Evolutionary conservation across 176 grass and related monocot species (phyloP), one percentile per base, ranked within the genome.

Genomic region (Leersia perrieri): DNA sequence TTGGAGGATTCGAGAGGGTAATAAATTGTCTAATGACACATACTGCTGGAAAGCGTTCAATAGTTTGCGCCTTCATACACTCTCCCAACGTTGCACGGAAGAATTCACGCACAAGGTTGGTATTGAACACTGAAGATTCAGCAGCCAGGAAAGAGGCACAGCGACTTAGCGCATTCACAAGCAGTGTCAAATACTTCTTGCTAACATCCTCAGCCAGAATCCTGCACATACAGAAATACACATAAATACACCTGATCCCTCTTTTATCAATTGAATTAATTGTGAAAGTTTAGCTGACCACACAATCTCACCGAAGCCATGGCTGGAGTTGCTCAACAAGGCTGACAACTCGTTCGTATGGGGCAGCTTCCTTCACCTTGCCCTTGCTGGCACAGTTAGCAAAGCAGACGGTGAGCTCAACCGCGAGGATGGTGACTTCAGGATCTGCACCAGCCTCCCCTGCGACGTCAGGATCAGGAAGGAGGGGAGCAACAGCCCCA

Each of bases 291-390:
- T 29, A 39, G 53, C 34, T 65, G 7, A 72, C 44, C 11, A 14
- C 3, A 5, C 36, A 44, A 33, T 74, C 83, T 66, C 84, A 98
- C 95, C 70, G 13, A 49, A 95, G 72, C 95, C 95, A 98, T 39
- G 90, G 92, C 44, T 85, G 84, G 0, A 98, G 81, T 53, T 93
- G 78, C 71, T 91, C 44, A 10, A 80, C 76, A 8, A 98, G 86
- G 41, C 8, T 60, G 33, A 86, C 42, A 64, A 98, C 84, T 70
- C 84, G 77, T 47, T 81, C 65, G 63, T 91, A 95, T 38, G 81
- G 35, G 33, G 58, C 92, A 15, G 33, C 35, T 26, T 88, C 83
- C 30, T 67, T 93, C 44, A 83, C 78, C 58, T 88, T 93, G 32
- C 83, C 75, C 57, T 93, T 94, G 77, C 73, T 85, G 23, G 81